Conservation (phyloP, 2,329 filamentous ascomycete genomes). For the Phialophora macrospora region DNA sequence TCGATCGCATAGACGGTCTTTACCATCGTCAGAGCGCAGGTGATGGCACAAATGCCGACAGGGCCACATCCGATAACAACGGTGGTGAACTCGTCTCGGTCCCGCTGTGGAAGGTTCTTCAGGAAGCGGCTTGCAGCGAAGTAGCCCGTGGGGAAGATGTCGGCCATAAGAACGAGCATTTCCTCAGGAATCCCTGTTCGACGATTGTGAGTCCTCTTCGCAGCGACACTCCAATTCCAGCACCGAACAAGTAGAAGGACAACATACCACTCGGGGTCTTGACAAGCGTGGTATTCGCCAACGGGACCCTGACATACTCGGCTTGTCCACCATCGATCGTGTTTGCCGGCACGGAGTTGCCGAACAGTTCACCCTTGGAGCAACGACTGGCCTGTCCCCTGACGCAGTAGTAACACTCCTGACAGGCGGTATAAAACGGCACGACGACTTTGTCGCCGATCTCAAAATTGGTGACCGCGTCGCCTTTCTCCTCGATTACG, state of each 20-base stretch:
- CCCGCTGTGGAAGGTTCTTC: slow-evolving; percentile 36
- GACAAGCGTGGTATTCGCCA: slow-evolving; percentile 57
- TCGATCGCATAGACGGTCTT: slow-evolving; percentile 67
- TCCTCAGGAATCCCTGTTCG: slow-evolving; percentile 41
- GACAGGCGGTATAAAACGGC: slow-evolving; percentile 59
- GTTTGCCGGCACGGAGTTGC: slow-evolving; percentile 59
- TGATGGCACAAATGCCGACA: slow-evolving; percentile 70
- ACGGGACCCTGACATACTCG: slow-evolving; percentile 60
- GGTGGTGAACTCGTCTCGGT: slow-evolving; percentile 48
- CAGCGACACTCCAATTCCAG: neutral
- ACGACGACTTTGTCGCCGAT: slow-evolving; percentile 60
- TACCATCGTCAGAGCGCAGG: slow-evolving; percentile 66
- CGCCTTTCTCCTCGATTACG: slow-evolving; percentile 53
- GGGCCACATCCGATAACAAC: slow-evolving; percentile 69
- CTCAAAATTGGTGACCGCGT: slow-evolving; percentile 53
- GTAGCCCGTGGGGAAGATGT: slow-evolving; percentile 41
- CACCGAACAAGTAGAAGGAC: neutral
- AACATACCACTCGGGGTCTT: slow-evolving; percentile 45
- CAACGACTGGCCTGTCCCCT: slow-evolving; percentile 60
- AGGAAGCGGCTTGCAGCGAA: slow-evolving; percentile 39
- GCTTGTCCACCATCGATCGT: slow-evolving; percentile 61
- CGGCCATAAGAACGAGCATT: slow-evolving; percentile 43
- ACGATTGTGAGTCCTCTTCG: neutral
- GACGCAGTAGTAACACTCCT: slow-evolving; percentile 58
- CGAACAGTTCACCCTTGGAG: slow-evolving; percentile 52